Evolutionary conservation across 2,329 filamentous ascomycete genomes (phyloP).

Genomic region (Metarhizium rileyi): DNA sequence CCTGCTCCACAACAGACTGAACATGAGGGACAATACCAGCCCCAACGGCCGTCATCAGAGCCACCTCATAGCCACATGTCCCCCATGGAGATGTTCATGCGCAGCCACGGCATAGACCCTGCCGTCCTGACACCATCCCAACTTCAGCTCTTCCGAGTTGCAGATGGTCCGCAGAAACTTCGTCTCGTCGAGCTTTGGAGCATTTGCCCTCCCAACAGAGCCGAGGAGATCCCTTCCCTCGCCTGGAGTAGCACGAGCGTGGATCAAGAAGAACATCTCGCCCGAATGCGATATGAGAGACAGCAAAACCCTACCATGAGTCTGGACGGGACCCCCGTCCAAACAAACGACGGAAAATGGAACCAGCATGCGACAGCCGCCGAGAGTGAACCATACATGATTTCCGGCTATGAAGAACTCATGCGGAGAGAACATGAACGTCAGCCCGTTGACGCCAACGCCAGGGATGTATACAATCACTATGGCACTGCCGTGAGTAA

Average conservation of each 20-base stretch:
- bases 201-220: slow-evolving; percentile 60
- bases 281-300: slow-evolving; percentile 47
- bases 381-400: slow-evolving; percentile 73
- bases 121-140: slow-evolving; percentile 62
- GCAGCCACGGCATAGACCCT: slow-evolving; percentile 61
- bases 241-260: slow-evolving; percentile 44
- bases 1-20: slow-evolving; percentile 20
- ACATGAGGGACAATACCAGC: slow-evolving; percentile 21
- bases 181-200: slow-evolving; percentile 78
- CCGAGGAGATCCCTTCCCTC: slow-evolving; percentile 41
- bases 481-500: slow-evolving; percentile 31
- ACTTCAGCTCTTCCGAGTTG: slow-evolving; percentile 67
- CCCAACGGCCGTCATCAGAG: slow-evolving; percentile 39
- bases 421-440: slow-evolving; percentile 53
- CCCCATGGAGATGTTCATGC: slow-evolving; percentile 48
- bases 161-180: slow-evolving; percentile 60
- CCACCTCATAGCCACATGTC: slow-evolving; percentile 38
- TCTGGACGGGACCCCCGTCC: slow-evolving; percentile 43
- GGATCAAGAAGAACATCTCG: slow-evolving; percentile 50
- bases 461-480: slow-evolving; percentile 34
- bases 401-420: slow-evolving; percentile 66
- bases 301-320: slow-evolving; percentile 37
- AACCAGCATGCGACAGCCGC: slow-evolving; percentile 22
- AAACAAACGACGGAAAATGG: slow-evolving; percentile 46
- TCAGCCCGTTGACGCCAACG: slow-evolving; percentile 20